Evolutionary conservation across 1,284 basidiomycete species (phyloP).

Genomic region (Microbotryum silenes-acaulis): DNA sequence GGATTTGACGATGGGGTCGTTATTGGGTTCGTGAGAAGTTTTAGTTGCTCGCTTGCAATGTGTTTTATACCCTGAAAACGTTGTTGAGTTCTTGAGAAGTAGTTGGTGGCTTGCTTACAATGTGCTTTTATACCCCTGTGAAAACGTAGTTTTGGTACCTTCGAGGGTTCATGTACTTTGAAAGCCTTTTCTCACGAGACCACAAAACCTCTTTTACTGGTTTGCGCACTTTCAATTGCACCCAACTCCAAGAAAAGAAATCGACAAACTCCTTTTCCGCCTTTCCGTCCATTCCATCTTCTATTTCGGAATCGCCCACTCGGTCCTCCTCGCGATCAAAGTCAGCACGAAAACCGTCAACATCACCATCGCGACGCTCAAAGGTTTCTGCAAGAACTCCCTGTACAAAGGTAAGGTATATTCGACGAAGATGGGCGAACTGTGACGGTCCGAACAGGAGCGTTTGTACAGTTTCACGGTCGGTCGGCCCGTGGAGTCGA

Average conservation of each 20-base stretch:
- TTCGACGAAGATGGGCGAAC: constrained; percentile 53
- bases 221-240: background rate
- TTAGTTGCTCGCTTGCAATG: too few relatives aligned
- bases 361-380: constrained; percentile 52
- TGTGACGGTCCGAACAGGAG: constrained; percentile 69
- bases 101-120: too few relatives aligned
- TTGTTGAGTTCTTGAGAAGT: too few relatives aligned
- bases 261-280: background rate
- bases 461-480: constrained; percentile 64
- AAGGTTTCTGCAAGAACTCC: constrained; percentile 73
- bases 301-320: constrained; percentile 22
- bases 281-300: background rate
- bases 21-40: background rate
- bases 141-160: too few relatives aligned
- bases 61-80: too few relatives aligned
- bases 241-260: background rate
- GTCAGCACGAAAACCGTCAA: constrained; percentile 38
- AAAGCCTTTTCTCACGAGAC: too few relatives aligned
- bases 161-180: too few relatives aligned
- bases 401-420: constrained; percentile 64
- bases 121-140: too few relatives aligned
- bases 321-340: constrained; percentile 38
- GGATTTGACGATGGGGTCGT: background rate
- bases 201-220: background rate
- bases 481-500: constrained; percentile 87